Conservation (phyloP, 768 basidiomycete species). For the Amyloporia xantha region DNA sequence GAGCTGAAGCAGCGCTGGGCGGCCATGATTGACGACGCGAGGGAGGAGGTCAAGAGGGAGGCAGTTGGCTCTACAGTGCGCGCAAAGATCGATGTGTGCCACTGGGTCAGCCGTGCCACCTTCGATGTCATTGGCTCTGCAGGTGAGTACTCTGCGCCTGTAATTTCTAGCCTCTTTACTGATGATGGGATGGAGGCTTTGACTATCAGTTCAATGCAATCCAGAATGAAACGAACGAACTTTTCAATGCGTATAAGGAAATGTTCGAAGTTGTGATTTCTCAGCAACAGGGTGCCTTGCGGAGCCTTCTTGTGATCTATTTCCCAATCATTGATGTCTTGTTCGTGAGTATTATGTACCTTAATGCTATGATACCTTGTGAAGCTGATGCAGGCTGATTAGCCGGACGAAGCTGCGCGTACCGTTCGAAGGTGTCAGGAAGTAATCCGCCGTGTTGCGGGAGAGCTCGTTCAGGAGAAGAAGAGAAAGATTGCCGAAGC, state of each 20-base stretch:
- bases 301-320: conserved; percentile 48
- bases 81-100: conserved; percentile 61
- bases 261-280: conserved; percentile 75
- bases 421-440: conserved; percentile 51
- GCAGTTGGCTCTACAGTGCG: conserved; percentile 13
- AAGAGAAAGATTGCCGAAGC: conserved; percentile 64
- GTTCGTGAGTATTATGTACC: conserved; percentile 40
- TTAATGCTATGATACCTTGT: neutral
- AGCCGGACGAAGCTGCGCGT: conserved; percentile 50
- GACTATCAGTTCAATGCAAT: conserved; percentile 85
- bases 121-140: conserved; percentile 92
- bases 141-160: conserved; percentile 41
- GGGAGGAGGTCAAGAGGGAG: neutral
- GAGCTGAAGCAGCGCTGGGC: conserved; percentile 59
- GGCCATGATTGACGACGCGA: conserved; percentile 33
- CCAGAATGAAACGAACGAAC: conserved; percentile 68
- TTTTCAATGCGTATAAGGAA: conserved; percentile 75
- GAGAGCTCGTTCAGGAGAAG: conserved; percentile 72
- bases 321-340: conserved; percentile 47
- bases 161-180: neutral
- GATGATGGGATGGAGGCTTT: conserved; percentile 48
- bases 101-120: conserved; percentile 77
- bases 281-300: conserved; percentile 43
- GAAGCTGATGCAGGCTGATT: neutral
- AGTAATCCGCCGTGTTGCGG: conserved; percentile 65